Base-by-base conservation (phyloP, 164 flowering plant genomes). In the Tetracentron sinense region DNA sequence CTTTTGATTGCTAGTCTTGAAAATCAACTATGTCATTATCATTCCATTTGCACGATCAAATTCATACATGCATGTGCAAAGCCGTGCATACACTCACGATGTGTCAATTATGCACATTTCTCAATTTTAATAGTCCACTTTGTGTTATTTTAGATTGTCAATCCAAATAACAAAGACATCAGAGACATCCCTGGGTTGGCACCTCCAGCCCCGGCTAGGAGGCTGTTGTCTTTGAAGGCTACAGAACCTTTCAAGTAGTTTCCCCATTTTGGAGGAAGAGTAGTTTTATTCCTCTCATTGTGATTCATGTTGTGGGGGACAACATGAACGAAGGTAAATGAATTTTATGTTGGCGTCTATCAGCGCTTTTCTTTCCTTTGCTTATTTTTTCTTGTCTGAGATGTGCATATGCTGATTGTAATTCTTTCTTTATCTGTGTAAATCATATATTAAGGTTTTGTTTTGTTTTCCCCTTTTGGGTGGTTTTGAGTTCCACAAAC, bases 181-280 rank as follows among this genome's bases (percentile, higher is more conserved):
- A 76, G 81, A 66, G 96, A 91, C 77, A 87, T 91, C 57, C 96
- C 97, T 6, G 97, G 97, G 63, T 74, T 94, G 73, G 96, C 96
- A 44, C 95, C 96, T n/a, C 96, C 97, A 27, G 96, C 88, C 20
- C 90, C 90, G 0, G 44, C 88, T 20, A 83, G 98, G 76, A 90
- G 84, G 74, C 77, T 92, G 59, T 69, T 92, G 65, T 83, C 73
- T 38, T 8, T 38, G 2, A 10, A 38, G 14, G 8, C 44, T 38
- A 12, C 14, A 16, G 2, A 4, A 38, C 61, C 52, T 47, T 61
- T 63, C 54, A 42, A 65, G 25, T 78, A 72, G 44, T 38, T 38
- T 8, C 44, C 44, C 44, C 44, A 8, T 38, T 38, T 38, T 16
- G 44, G 44, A 8, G 8, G 44, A 38, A 12, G 8, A 4, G 38